These are phyloP conservation scores for Eleusine coracana DNA, from an alignment of 176 grass and related monocot genomes.

Conservation along the genomic window DNA sequence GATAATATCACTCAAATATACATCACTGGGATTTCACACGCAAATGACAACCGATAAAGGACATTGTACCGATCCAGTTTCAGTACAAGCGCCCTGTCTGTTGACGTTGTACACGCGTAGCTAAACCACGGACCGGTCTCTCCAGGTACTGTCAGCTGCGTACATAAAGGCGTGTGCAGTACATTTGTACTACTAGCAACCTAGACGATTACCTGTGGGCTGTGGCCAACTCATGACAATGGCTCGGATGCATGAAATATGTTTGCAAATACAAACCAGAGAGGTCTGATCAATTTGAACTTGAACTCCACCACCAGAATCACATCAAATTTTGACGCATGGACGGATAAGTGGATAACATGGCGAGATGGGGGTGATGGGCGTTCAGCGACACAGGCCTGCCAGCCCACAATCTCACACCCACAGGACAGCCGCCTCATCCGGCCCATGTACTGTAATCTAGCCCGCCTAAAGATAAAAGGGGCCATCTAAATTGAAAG, in stretches of 20 bases:
- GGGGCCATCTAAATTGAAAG: too few relatives aligned
- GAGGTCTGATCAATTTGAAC: too few relatives aligned
- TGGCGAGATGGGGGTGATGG: background rate
- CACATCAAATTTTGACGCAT: background rate
- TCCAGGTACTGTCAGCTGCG: background rate
- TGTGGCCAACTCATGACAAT: background rate
- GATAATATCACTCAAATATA: too few relatives aligned
- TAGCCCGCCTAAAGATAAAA: too few relatives aligned
- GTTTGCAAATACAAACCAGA: too few relatives aligned
- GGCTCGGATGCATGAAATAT: too few relatives aligned
- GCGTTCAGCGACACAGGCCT: background rate
- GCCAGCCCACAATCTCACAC: background rate
- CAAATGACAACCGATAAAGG: background rate
- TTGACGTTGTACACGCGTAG: background rate
- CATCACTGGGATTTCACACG: background rate
- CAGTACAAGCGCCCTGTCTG: background rate
- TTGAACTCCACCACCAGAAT: background rate
- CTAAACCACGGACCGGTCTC: background rate
- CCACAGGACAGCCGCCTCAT: too few relatives aligned
- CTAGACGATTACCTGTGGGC: background rate
- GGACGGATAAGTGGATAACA: background rate
- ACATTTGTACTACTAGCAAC: background rate
- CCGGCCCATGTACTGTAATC: too few relatives aligned
- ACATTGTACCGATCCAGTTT: background rate
- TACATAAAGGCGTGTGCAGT: background rate